Conservation (phyloP, 1,284 basidiomycete genomes). For the Apiotrichum veenhuisii region DNA sequence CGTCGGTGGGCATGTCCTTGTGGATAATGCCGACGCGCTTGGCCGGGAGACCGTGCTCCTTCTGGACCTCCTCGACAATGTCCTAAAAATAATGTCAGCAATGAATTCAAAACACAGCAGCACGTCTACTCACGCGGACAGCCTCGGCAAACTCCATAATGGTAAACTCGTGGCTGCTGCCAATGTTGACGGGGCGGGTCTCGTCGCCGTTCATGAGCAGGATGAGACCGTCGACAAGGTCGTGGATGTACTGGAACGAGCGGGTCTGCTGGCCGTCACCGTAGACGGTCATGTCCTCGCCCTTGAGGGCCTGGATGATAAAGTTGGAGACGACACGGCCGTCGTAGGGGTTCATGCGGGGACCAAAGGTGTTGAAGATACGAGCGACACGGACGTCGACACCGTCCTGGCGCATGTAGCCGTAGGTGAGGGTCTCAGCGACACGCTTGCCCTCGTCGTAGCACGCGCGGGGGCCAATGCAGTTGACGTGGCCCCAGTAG, state of each 20-base stretch:
- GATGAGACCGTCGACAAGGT: slow-evolving; percentile 63
- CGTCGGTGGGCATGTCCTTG: slow-evolving; percentile 83
- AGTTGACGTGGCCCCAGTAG: slow-evolving; percentile 98
- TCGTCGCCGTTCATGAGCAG: slow-evolving; percentile 88
- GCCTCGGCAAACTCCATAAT: slow-evolving; percentile 84
- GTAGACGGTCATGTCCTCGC: slow-evolving; percentile 94
- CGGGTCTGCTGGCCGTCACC: slow-evolving; percentile 94
- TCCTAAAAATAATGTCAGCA: slow-evolving; percentile 50
- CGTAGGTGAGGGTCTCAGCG: slow-evolving; percentile 90
- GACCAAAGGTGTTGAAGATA: slow-evolving; percentile 73
- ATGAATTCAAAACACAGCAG: background rate
- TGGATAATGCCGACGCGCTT: slow-evolving; percentile 70
- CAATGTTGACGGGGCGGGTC: slow-evolving; percentile 90
- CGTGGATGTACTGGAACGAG: slow-evolving; percentile 81
- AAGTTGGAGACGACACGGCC: slow-evolving; percentile 98
- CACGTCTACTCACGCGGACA: slow-evolving; percentile 54
- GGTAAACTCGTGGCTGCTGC: slow-evolving; percentile 89
- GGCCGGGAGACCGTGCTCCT: slow-evolving; percentile 64
- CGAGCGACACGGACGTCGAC: slow-evolving; percentile 93
- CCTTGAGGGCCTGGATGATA: slow-evolving; percentile 91
- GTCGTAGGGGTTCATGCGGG: slow-evolving; percentile 83
- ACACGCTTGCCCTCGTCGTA: slow-evolving; percentile 98
- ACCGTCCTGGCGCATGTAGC: slow-evolving; percentile 86
- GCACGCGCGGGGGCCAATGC: slow-evolving; percentile 92
- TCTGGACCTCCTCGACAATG: slow-evolving; percentile 82